Base-by-base conservation (phyloP, 2,329 filamentous ascomycete genomes). In the Chrysoporthe cubensis region DNA sequence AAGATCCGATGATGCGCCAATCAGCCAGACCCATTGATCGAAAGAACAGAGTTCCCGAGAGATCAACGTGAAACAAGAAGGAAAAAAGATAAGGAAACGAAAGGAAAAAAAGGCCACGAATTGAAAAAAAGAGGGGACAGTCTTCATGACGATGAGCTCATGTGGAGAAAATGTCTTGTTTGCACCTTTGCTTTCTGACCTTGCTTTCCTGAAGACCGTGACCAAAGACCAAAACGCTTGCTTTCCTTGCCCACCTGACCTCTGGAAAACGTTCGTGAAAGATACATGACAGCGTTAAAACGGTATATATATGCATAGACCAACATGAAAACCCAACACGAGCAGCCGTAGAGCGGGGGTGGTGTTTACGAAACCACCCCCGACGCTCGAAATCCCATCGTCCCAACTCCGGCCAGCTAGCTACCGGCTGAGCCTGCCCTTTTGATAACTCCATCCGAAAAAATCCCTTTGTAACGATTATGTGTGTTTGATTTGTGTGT, bases 301-400 rank as follows among this genome's bases (percentile, higher is more conserved):
- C 59, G 59, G 59, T 61, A 61, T 61, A 46, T 61, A 61, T 61
- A 61, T 61, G 42, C 59, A 61, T 48, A n/a, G 34, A 61, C 26
- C 43, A 34, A 61, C 42, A 61, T 34, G 4, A 61, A 14, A 32
- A 54, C 26, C 32, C 26, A 52, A 18, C 21, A 48, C 21, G 42
- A 46, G 14, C 59, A 48, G 21, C 50, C 26, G 32, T 21, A 32
- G 21, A 26, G 14, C 48, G 26, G 1, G 14, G 48, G 11, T 8
- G 13, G 4, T 54, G 21, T 54, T 54, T 13, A 54, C 26, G 32
- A 32, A 32, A 14, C 21, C 21, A 54, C 50, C 16, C 50, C 50
- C 26, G 32, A 18, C 40, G 56, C 34, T 58, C 32, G 13, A 8
- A 7, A 32, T 13, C 34, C 56, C 34, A 58, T 37, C 56, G 18